Base-by-base conservation (phyloP, 73 alveolate genomes). In the Paramecium bursaria region DNA sequence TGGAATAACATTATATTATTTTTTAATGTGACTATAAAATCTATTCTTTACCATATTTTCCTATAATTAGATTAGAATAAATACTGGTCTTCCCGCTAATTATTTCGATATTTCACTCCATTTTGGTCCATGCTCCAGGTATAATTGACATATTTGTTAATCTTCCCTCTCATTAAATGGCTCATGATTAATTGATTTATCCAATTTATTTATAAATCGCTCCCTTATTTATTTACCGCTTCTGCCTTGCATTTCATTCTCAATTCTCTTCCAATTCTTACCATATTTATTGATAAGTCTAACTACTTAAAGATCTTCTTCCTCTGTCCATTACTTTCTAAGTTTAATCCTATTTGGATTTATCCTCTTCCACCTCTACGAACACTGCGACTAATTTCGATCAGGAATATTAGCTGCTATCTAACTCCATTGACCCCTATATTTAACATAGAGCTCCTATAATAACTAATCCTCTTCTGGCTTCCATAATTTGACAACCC, bases 151-250 rank as follows among this genome's bases (percentile, higher is more conserved):
- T 25, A 79, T 79, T 31, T 54, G 23, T 25, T 79, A 52, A 79
- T 79, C 89, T 90, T 97, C 99, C 75, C 91, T 95, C 52, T 89
- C 95, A 47, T 95, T 86, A 86, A 94, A 95, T 50, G 95, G 94
- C 27, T 91, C 94, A 55, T 95, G 96, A 49, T 90, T 91, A 10
- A 97, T 95, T 2, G 91, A 86, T 46, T 98, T 98, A 75, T 95
- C 98, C 30, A 97, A 76, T 74, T 97, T 98, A 75, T 97, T 97
- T 74, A 95, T 98, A 95, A 97, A 97, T 55, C 99, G 92, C 86
- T 97, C 99, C 55, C 99, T 73, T 77, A 98, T 95, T 86, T 95
- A 90, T 74, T 97, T 97, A 22, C 99, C 99, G 55, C 95, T 93
- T 53, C 76, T 79, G 35, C 89, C 89, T 49, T 44, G 50, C 67